Base-by-base conservation (phyloP, 2,329 filamentous ascomycete genomes). In the Arthrinium puccinioides region DNA sequence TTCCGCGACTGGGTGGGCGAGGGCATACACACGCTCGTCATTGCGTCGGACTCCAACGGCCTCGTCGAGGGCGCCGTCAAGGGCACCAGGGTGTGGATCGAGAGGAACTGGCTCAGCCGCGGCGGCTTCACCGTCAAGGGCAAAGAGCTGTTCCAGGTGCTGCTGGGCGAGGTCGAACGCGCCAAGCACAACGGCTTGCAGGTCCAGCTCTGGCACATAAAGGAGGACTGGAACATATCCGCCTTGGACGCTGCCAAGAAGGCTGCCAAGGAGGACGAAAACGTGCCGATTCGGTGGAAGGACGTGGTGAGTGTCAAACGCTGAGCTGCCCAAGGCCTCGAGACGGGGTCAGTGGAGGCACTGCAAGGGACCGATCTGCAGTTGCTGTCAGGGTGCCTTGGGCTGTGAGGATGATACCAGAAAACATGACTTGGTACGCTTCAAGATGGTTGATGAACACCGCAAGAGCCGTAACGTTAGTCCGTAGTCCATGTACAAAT, bases 11-110 rank as follows among this genome's bases (percentile, higher is more conserved):
- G 69, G 70, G n/a, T 13, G 0, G 53, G 47, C 4, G 67, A 73
- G 49, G 48, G 64, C 38, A 54, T 56, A 53, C 25, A 40, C 10
- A 53, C 52, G 2, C 5, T 77, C 3, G 65, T 75, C 26, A 62
- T 79, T 39, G 73, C 72, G 2, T 74, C 70, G 0, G 70, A 78
- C 47, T 74, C 70, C 1, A 58, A 62, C 20, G 76, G 76, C 45
- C 65, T 72, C 5, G 61, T 64, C 2, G 46, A 64, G 11, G 67
- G 70, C 6, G 50, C 63, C 6, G 72, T 68, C 1, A 38, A 52
- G 11, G 69, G 63, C 61, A 51, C 59, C 1, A 56, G 46, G 39
- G 50, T 26, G 0, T 76, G 73, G 72, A 33, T 63, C 5, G 36
- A 36, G 6, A 66, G 64, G 11, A 60, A 52, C 5, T 79, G 72